Conservation (phyloP, 176 grass and related monocot genomes). For the Alopecurus myosuroides region DNA sequence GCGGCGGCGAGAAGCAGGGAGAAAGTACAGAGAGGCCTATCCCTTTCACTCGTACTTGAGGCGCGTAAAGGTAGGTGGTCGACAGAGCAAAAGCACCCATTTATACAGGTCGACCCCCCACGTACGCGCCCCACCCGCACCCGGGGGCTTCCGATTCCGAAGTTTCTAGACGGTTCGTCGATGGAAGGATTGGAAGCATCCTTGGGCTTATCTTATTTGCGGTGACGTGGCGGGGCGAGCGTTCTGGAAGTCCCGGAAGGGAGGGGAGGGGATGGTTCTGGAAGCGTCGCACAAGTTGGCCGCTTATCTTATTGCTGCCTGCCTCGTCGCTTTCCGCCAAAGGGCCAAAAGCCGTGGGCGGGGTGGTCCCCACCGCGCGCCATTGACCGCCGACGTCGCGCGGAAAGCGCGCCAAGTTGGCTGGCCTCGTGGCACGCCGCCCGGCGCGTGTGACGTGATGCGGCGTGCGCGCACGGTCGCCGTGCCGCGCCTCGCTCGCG, state of each 20-base stretch:
- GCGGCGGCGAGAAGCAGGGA: not conserved
- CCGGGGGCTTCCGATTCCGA: conserved; percentile 11
- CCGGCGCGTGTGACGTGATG: not conserved
- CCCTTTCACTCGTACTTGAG: not conserved
- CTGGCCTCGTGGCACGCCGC: not conserved
- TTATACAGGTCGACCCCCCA: conserved; percentile 27
- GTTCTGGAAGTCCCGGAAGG: conserved; percentile 29
- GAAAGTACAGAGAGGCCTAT: conserved; percentile 8
- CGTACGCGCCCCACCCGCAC: not conserved
- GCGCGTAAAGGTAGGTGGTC: not conserved
- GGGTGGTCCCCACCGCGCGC: not conserved
- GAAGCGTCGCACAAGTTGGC: conserved; percentile 18
- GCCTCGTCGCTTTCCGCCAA: conserved; percentile 6
- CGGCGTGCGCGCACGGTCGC: not conserved
- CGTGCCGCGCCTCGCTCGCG: too few species aligned
- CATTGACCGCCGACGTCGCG: not conserved
- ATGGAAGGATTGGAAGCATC: not conserved
- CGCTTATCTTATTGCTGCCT: conserved; percentile 7
- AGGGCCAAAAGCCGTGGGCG: not conserved
- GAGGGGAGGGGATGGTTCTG: conserved; percentile 36
- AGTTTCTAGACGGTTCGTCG: conserved; percentile 38
- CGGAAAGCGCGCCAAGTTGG: not conserved
- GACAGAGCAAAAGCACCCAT: not conserved
- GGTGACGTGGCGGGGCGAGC: conserved; percentile 29
- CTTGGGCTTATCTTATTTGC: not conserved